These are phyloP conservation scores for Pseudodiploospora longispora DNA, from an alignment of 2,329 filamentous ascomycete species.

Conservation along the genomic window DNA sequence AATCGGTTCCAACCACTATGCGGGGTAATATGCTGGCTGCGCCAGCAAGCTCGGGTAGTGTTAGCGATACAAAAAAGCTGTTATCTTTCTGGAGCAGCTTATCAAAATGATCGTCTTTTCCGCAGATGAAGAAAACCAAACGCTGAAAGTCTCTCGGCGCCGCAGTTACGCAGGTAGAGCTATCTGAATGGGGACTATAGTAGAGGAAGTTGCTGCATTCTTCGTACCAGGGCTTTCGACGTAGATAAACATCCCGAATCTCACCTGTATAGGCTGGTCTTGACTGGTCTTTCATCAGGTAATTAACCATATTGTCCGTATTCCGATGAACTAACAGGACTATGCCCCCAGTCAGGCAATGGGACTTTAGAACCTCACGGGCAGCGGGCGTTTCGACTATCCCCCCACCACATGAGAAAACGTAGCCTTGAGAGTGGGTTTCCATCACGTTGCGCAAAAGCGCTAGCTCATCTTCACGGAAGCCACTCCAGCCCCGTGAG, in stretches of 20 bases:
- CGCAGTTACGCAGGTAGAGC: conserved; percentile 10
- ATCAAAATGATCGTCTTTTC: conserved; percentile 38
- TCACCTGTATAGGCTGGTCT: conserved; percentile 88
- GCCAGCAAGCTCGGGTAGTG: conserved; percentile 63
- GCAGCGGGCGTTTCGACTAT: conserved; percentile 81
- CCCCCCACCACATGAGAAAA: conserved; percentile 92
- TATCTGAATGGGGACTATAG: conserved; percentile 61
- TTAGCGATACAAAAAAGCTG: conserved; percentile 90
- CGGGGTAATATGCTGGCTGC: conserved; percentile 58
- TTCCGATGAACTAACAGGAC: conserved; percentile 84
- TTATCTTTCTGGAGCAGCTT: conserved; percentile 46
- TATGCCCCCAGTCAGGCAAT: conserved; percentile 67
- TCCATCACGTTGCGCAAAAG: conserved; percentile 66
- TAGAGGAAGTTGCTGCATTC: conserved; percentile 94
- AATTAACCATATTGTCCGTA: conserved; percentile 80
- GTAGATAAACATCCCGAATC: conserved; percentile 83
- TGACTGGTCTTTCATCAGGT: conserved; percentile 79
- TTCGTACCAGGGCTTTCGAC: conserved; percentile 81
- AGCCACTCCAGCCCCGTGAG: conserved; percentile 73
- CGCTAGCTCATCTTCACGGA: conserved; percentile 69
- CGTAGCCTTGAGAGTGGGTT: conserved; percentile 64
- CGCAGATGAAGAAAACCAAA: conserved; percentile 32
- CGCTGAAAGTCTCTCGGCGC: conserved; percentile 27
- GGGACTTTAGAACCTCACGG: conserved; percentile 64
- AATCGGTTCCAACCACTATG: conserved; percentile 79